phyloP scores from a whole-genome alignment of 2,329 filamentous ascomycete species.

The Exophiala calicioides region DNA sequence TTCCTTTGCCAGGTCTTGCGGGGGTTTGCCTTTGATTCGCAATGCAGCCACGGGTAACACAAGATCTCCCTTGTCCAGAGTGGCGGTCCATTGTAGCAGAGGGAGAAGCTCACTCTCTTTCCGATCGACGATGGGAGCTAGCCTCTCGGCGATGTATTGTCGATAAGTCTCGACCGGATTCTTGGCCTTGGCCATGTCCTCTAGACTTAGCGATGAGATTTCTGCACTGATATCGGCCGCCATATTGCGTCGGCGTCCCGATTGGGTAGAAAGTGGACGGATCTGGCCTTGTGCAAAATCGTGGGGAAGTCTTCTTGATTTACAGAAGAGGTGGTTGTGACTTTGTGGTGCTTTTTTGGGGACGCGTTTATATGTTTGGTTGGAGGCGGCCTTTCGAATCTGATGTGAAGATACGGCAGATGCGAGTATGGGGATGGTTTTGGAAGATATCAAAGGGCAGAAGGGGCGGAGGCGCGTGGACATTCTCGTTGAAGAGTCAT shows the following conservation, averaged over 20 bases:
- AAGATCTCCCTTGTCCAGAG: constrained; percentile 50
- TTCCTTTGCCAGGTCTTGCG: constrained; percentile 57
- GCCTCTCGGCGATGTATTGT: constrained; percentile 46
- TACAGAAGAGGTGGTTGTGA: too few species aligned
- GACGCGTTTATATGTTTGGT: too few species aligned
- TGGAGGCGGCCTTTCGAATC: too few species aligned
- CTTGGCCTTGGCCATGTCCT: constrained; percentile 34
- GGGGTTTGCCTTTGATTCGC: constrained; percentile 59
- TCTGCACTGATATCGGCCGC: constrained; percentile 15
- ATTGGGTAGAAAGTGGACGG: constrained; percentile 5
- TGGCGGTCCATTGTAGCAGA: constrained; percentile 47
- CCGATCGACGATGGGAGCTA: constrained; percentile 41
- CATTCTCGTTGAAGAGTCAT: constrained; percentile 19
- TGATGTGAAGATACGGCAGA: too few species aligned
- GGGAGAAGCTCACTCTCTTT: constrained; percentile 43
- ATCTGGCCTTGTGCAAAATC: background rate
- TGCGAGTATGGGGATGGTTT: too few species aligned
- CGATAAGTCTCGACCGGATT: constrained; percentile 52
- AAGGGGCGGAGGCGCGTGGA: constrained; percentile 5
- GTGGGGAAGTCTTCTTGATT: too few species aligned
- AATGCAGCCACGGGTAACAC: constrained; percentile 46
- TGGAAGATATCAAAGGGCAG: background rate
- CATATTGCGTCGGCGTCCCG: constrained; percentile 13
- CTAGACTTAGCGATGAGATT: constrained; percentile 38
- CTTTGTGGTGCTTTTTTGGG: too few species aligned